Evolutionary conservation across 176 grass and related monocot species (phyloP), one percentile per base, ranked within the genome.

Genomic region (Metroxylon sagu): DNA sequence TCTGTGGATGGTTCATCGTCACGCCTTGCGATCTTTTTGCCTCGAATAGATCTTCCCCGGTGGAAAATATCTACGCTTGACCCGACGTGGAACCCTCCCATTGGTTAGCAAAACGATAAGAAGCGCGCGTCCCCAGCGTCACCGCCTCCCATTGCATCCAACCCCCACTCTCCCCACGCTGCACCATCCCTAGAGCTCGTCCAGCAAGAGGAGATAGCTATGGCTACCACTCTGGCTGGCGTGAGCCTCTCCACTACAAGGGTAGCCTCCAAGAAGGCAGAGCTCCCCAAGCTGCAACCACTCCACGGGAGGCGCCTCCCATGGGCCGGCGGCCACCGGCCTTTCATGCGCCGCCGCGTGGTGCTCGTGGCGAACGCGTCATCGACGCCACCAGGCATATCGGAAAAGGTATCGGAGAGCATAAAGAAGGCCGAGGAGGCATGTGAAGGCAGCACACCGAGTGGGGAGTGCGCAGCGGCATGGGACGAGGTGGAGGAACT

Each of bases 401-500:
- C 92, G 4, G 80, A 84, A 5, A 84, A 84, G 83, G 57, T 95
- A 64, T 83, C 83, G 54, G 90, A 96, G 3, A 90, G 92, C 83
- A 96, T 96, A 66, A 90, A 90, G 71, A 66, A 90, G 50, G 92
- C 92, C 6, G 69, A 96, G 72, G 86, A 82, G 77, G 21, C 77
- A 48, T 96, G 92, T 60, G 78, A 52, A 5, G 92, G 56, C 4
- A 60, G 76, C 18, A 49, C 60, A 18, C 25, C 28, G 49, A 17
- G 21, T n/a, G 80, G 74, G 7, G 86, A 96, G 65, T 96, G 92
- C 66, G 86, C 75, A 6, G 86, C 86, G 26, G 92, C 92, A 39
- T 96, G 86, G 83, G 92, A 96, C 60, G 80, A 87, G 57, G 89
- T 93, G 70, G 89, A 93, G 84, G 89, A 93, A 74, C 67, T 93